Evolutionary conservation across 2,329 filamentous ascomycete species (phyloP), one percentile per base, ranked within the genome.

Genomic region (Colletotrichum lupini): DNA sequence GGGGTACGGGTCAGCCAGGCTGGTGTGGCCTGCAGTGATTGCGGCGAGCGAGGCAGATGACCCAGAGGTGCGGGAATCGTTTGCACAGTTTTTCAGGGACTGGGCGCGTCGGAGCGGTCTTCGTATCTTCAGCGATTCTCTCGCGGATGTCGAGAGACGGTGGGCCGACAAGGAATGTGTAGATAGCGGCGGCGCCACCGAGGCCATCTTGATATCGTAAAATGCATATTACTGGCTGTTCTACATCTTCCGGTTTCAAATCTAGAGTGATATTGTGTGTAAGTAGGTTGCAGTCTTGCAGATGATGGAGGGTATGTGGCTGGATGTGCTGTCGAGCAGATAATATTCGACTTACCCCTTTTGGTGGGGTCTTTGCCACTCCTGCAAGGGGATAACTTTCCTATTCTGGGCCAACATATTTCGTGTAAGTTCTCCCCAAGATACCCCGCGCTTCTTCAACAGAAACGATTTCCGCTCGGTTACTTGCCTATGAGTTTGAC

Each of bases 11-110:
- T 79, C 80, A 6, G 77, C 78, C 1, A 77, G 80, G 7, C 77
- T 83, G 8, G 75, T 82, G 7, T 84, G 82, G 83, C 81, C 82
- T 12, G 83, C 80, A 0, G 82, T 82, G 61, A 81, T 84, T 42
- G 82, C 82, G 7, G 82, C 81, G 1, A 82, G 79, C 52, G 82
- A 83, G 71, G 82, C 82, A 1, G 77, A 81, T 30, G 79, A 80
- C 35, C 64, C 76, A 0, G 75, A 75, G 12, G 60, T 82, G 28
- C 81, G 81, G 60, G 74, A 72, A 6, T 79, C 77, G 4, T 83
- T 83, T 53, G 62, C 78, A 3, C 59, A 70, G 5, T 83, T 81
- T 82, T 83, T 84, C 75, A 73, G 77, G 53, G 75, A 68, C 3
- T 77, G 77, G 11, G 76, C 76, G 12, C 66, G 75, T 16, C 69